These are phyloP conservation scores for Phytopythium sindhum DNA, from an alignment of 352 stramenopile genomes.

Conservation along the genomic window DNA sequence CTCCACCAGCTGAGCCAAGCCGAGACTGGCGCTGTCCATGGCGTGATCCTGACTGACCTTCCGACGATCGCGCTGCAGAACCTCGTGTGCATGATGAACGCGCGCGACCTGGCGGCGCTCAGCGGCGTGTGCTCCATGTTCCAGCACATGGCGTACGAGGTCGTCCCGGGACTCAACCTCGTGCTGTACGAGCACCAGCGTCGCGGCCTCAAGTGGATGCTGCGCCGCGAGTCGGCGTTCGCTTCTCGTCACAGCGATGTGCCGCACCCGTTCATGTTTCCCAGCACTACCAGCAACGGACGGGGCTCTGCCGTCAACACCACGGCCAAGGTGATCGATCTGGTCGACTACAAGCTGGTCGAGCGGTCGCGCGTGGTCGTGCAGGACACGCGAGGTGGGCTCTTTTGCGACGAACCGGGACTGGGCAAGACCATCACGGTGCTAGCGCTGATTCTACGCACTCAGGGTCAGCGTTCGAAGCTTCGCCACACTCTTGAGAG, in stretches of 20 bases:
- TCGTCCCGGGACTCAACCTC: conserved; percentile 71
- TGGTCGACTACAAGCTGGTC: conserved; percentile 53
- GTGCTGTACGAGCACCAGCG: conserved; percentile 73
- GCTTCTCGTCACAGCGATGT: conserved; percentile 3
- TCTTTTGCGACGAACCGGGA: conserved; percentile 83
- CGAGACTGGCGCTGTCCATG: conserved; percentile 10
- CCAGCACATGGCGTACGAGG: conserved; percentile 80
- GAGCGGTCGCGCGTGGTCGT: conserved; percentile 13
- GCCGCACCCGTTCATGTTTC: conserved; percentile 57
- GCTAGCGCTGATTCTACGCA: conserved; percentile 73
- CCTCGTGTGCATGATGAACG: conserved; percentile 58
- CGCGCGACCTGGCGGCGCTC: conserved; percentile 53
- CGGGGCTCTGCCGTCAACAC: not conserved
- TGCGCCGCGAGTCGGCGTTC: conserved; percentile 52
- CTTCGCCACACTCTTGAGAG: not conserved
- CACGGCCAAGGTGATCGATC: conserved; percentile 34
- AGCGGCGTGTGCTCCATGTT: conserved; percentile 70
- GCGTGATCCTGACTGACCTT: conserved; percentile 63
- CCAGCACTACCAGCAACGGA: conserved; percentile 9
- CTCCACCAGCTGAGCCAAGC: not conserved
- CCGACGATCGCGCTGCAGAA: conserved; percentile 51
- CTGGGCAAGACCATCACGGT: conserved; percentile 88
- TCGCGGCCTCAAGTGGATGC: conserved; percentile 75
- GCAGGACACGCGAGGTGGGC: conserved; percentile 57
- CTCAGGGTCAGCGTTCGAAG: conserved; percentile 46